phyloP scores from a whole-genome alignment of 2,329 filamentous ascomycete genomes.

The Sporothrix protearum region DNA sequence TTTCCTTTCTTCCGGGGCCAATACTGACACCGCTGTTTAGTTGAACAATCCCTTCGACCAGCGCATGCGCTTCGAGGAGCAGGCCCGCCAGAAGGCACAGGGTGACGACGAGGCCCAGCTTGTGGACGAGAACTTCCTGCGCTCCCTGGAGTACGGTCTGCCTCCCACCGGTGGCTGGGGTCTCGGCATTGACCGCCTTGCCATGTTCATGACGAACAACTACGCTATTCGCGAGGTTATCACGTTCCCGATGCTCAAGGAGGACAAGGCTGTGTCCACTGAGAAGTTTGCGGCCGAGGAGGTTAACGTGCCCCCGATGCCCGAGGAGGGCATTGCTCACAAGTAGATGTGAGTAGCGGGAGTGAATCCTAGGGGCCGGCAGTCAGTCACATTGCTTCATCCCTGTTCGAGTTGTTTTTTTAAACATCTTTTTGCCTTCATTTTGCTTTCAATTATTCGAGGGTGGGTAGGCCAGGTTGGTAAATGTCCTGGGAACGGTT shows the following conservation, averaged over 20 bases:
- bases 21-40: slow-evolving; percentile 30
- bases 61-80: slow-evolving; percentile 86
- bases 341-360: slow-evolving; percentile 23
- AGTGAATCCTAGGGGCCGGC: not conserved
- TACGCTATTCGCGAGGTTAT: slow-evolving; percentile 95
- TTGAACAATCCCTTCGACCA: slow-evolving; percentile 97
- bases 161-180: slow-evolving; percentile 96
- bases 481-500: not conserved
- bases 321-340: slow-evolving; percentile 37
- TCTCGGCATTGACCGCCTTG: slow-evolving; percentile 80
- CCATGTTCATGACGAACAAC: slow-evolving; percentile 71
- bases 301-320: slow-evolving; percentile 35
- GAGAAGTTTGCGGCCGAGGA: slow-evolving; percentile 45
- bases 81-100: slow-evolving; percentile 90
- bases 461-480: not conserved
- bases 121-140: slow-evolving; percentile 93
- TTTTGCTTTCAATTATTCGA: not conserved
- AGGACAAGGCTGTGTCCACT: slow-evolving; percentile 55
- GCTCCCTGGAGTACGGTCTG: slow-evolving; percentile 68
- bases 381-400: not conserved
- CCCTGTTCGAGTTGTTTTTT: not conserved
- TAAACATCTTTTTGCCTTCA: not conserved
- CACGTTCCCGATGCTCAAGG: slow-evolving; percentile 98
- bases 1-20: not conserved
- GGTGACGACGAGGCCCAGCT: slow-evolving; percentile 96